These are phyloP conservation scores for Lojkania enalia DNA, from an alignment of 2,329 filamentous ascomycete species.

Conservation along the genomic window DNA sequence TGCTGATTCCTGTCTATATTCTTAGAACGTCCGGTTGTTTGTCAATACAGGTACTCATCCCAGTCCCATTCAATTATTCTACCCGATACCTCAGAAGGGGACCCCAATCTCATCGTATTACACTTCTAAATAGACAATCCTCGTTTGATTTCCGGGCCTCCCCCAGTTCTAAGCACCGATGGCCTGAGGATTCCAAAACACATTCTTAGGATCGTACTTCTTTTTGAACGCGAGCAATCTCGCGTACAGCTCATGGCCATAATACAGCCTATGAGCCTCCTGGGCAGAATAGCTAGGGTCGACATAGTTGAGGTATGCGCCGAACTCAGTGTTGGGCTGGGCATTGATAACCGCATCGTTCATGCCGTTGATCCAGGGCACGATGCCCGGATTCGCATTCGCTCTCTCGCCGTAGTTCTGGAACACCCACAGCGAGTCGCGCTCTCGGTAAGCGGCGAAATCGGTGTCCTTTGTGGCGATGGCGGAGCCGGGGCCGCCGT, in stretches of 20 bases:
- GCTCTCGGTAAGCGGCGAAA: conserved; percentile 43
- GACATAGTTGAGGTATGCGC: conserved; percentile 59
- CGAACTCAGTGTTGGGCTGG: conserved; percentile 48
- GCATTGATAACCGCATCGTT: conserved; percentile 44
- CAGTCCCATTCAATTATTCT: no score
- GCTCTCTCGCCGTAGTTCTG: conserved; percentile 40
- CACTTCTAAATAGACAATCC: no score
- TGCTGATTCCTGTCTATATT: no score
- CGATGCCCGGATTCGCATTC: conserved; percentile 17
- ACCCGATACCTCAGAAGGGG: no score
- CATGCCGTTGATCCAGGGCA: conserved; percentile 49
- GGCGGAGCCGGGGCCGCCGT: conserved; percentile 41
- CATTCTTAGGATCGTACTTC: conserved; percentile 44
- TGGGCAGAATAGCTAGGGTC: conserved; percentile 54
- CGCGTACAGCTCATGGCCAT: conserved; percentile 43
- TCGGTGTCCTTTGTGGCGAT: conserved; percentile 40
- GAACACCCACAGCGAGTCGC: conserved; percentile 43
- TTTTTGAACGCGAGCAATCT: conserved; percentile 45
- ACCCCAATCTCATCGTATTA: no score
- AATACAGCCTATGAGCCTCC: conserved; percentile 57
- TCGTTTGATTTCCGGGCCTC: no score
- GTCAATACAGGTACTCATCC: no score
- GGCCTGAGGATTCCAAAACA: conserved; percentile 46
- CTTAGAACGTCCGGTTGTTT: no score
- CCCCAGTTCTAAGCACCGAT: conserved; percentile 40